These are phyloP conservation scores for Lipomyces anomalus DNA, from an alignment of 805 yeast genomes.

Conservation along the genomic window DNA sequence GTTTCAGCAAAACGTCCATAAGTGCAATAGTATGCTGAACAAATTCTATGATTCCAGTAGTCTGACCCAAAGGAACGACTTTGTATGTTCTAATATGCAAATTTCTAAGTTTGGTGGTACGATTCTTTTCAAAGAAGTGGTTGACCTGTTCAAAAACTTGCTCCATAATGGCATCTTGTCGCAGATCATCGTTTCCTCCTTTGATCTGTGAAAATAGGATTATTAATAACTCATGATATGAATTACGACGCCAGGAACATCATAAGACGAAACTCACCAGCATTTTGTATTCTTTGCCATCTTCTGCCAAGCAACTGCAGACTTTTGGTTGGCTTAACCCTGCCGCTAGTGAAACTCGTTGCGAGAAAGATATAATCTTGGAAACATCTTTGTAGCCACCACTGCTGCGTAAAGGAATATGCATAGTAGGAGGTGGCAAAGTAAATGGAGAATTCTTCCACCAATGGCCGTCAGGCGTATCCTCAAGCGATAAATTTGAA, in stretches of 20 bases:
- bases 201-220: constrained; percentile 37
- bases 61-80: constrained; percentile 84
- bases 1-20: constrained; percentile 57
- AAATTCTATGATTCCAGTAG: constrained; percentile 84
- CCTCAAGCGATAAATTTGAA: constrained; percentile 19
- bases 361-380: constrained; percentile 42
- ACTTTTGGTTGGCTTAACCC: constrained; percentile 90
- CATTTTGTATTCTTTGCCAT: constrained; percentile 55
- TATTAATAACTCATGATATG: neutral
- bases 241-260: neutral
- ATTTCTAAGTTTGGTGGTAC: constrained; percentile 50
- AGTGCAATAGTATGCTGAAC: constrained; percentile 71
- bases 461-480: constrained; percentile 41
- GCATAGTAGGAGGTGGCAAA: constrained; percentile 65
- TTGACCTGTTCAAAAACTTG: constrained; percentile 91
- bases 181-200: constrained; percentile 81
- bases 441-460: constrained; percentile 46
- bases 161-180: constrained; percentile 97
- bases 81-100: constrained; percentile 74
- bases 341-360: constrained; percentile 58
- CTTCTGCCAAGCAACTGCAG: constrained; percentile 46
- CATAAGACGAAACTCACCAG: constrained; percentile 38
- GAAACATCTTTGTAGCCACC: constrained; percentile 46
- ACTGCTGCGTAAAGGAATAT: constrained; percentile 40
- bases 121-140: constrained; percentile 50